A percentile compares a stretch with the other conserved stretches of the same genome.
These are phyloP conservation scores for Rhododendron vialii DNA, from an alignment of 148 eudicot genomes.

Conservation along the genomic window DNA sequence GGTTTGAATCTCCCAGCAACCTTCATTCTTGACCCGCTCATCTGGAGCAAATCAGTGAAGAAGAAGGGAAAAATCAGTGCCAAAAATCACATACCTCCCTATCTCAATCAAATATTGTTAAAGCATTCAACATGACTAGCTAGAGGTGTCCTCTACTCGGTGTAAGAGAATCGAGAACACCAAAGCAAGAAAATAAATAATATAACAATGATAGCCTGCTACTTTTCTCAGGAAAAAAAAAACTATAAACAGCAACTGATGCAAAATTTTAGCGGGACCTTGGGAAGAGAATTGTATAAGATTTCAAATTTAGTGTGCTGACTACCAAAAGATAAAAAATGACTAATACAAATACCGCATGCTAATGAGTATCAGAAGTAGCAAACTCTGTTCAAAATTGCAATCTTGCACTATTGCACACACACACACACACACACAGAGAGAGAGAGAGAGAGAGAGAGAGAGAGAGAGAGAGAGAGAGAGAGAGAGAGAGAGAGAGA, in stretches of 20 bases:
- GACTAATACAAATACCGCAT: not conserved
- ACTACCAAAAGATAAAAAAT: not conserved
- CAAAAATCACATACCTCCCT: not conserved
- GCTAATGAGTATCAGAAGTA: not conserved
- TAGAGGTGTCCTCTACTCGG: not conserved
- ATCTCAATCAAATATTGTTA: not conserved
- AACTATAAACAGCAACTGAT: not conserved
- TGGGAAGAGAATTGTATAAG: not conserved
- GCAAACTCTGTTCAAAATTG: not conserved
- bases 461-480: not conserved
- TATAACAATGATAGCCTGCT: not conserved
- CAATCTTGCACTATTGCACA: not conserved
- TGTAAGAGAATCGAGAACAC: not conserved
- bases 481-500: no score
- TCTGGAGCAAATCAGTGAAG: constrained; percentile 29
- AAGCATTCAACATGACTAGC: not conserved
- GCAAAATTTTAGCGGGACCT: not conserved
- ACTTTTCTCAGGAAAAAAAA: not conserved
- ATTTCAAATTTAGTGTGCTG: not conserved
- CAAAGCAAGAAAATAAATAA: not conserved
- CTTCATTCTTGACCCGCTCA: constrained; percentile 85
- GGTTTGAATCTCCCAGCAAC: constrained; percentile 73
- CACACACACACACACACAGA: no score
- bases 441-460: no score
- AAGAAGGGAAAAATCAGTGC: not conserved